Base-by-base conservation (phyloP, 2,329 filamentous ascomycete genomes). In the Claviceps fusiformis region DNA sequence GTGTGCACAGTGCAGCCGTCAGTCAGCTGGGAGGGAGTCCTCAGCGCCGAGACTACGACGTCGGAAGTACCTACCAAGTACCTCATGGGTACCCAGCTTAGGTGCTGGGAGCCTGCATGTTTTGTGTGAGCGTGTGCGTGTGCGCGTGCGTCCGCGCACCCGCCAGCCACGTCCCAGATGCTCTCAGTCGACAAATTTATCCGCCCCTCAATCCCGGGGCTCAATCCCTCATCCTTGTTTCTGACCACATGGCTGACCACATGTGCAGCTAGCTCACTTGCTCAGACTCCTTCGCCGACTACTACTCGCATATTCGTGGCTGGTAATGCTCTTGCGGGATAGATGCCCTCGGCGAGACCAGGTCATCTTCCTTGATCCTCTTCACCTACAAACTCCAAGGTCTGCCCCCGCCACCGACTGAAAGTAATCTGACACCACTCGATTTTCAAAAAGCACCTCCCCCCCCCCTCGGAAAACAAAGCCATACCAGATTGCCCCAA, bases 301-400 rank as follows among this genome's bases (percentile, higher is more conserved):
- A 27, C 43, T 24, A 19, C 31, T 5, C 9, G 31, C 39, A 17
- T n/a, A 1, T 41, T 41, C 39, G 39, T 17, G 15, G 15, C 39
- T 29, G 24, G 13, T 47, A 29, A 8, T 47, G 8, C 24, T 47
- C 15, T 13, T 27, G 39, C 15, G 45, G 13, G 27, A 29, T 47
- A 31, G 45, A 47, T 55, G 48, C 19, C 54, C 54, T 55, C 50
- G 54, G 54, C 37, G 45, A 50, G 29, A 47, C 13, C 45, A 29
- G 33, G 33, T 13, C 37, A 17, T 41, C 39, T 41, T 45, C 31
- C 41, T 52, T 45, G 31, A 41, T 46, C 15, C n/a, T 33, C 29
- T 53, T 33, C 24, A 31, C 19, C 49, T 41, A 7, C 39, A 43
- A 15, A 15, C 43, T 17, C n/a, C 27, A 10, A 52, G 13, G 31